These are phyloP conservation scores for Talaromyces trachyspermus DNA, from an alignment of 495 filamentous ascomycete genomes.

Conservation along the genomic window DNA sequence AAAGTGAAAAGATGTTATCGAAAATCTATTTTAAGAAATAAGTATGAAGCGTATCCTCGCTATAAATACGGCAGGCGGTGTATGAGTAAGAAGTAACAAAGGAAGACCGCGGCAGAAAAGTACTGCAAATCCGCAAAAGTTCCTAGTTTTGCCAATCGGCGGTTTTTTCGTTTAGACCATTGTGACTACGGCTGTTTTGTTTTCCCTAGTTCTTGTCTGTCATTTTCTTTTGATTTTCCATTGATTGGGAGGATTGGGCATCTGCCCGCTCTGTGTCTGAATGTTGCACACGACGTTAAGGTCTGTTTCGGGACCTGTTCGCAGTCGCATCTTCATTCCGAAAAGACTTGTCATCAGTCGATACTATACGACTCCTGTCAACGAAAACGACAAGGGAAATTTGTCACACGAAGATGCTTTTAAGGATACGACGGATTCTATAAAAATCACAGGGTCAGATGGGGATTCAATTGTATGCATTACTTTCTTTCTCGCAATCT, in stretches of 20 bases:
- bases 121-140: no score
- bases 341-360: constrained; percentile 17
- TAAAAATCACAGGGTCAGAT: no score
- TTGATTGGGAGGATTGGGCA: constrained; percentile 4
- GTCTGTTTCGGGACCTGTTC: constrained; percentile 34
- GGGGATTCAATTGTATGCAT: no score
- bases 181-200: no score
- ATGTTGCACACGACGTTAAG: constrained; percentile 37
- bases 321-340: constrained; percentile 30
- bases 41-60: background rate
- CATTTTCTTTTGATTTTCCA: background rate
- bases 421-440: no score
- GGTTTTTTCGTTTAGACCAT: no score
- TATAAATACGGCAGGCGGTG: background rate
- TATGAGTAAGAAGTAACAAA: background rate
- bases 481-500: no score
- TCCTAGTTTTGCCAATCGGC: no score
- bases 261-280: constrained; percentile 12
- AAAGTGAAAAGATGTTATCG: no score
- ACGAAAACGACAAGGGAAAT: background rate
- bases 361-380: constrained; percentile 19
- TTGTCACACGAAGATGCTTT: no score
- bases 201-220: no score
- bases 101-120: background rate
- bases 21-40: background rate